phyloP scores from a whole-genome alignment of 371 early-diverging fungal genomes.

The Coemansia sp. region DNA sequence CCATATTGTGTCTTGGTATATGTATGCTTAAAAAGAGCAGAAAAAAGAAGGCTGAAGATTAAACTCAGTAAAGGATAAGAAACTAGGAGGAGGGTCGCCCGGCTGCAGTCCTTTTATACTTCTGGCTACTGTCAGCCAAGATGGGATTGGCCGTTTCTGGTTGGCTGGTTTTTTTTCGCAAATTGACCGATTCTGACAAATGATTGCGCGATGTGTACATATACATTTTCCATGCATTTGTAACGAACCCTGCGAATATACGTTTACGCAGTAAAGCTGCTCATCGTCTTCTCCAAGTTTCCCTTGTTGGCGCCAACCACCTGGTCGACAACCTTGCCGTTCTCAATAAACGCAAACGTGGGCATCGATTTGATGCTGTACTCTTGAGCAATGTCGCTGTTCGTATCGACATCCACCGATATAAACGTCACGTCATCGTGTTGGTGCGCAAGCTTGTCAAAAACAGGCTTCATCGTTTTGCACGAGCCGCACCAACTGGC shows the following conservation, averaged over 20 bases:
- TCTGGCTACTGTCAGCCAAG: too few relatives aligned
- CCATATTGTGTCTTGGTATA: too few relatives aligned
- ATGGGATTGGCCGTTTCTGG: too few relatives aligned
- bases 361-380: constrained; percentile 86
- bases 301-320: constrained; percentile 69
- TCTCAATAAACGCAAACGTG: constrained; percentile 78
- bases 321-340: constrained; percentile 70
- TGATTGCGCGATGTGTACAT: too few relatives aligned
- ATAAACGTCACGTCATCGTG: constrained; percentile 66
- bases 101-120: too few relatives aligned
- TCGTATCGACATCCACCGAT: constrained; percentile 83
- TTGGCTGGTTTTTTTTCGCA: too few relatives aligned
- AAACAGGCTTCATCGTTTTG: constrained; percentile 80
- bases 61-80: too few relatives aligned
- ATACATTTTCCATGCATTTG: neutral
- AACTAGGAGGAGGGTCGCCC: too few relatives aligned
- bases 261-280: constrained; percentile 18
- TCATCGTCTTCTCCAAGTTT: constrained; percentile 45
- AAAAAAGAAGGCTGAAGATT: too few relatives aligned
- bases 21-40: too few relatives aligned
- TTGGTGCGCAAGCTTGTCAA: constrained; percentile 58
- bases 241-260: neutral
- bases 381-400: constrained; percentile 65
- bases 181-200: too few relatives aligned
- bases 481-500: constrained; percentile 87